phyloP scores from a whole-genome alignment of 208 protist genomes.

The Novymonas esmeraldas region DNA sequence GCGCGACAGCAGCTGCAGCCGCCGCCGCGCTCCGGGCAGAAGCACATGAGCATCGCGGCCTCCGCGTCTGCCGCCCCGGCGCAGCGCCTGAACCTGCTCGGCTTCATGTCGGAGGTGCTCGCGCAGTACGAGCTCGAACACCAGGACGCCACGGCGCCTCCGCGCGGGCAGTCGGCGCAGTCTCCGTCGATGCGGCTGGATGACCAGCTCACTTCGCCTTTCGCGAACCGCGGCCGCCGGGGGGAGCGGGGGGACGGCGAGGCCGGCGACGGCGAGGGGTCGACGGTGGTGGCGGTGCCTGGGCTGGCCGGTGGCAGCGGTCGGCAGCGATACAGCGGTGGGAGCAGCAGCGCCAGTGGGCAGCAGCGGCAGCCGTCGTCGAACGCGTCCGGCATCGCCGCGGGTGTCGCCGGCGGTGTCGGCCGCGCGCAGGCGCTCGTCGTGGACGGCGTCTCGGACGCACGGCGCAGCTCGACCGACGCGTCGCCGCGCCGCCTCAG shows the following conservation, averaged over 20 bases:
- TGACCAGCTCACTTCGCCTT: neutral
- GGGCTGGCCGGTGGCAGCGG: neutral
- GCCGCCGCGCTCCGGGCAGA: neutral
- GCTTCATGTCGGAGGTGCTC: constrained; percentile 76
- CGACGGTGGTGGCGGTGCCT: neutral
- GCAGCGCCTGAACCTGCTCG: constrained; percentile 57
- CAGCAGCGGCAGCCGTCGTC: neutral
- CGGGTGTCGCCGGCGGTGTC: neutral
- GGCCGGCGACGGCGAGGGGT: neutral
- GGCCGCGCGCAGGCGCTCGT: neutral
- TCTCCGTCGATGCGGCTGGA: constrained; percentile 14
- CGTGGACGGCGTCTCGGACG: neutral
- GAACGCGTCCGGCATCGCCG: neutral
- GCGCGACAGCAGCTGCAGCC: neutral
- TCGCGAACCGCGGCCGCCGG: neutral
- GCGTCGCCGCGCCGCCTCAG: neutral
- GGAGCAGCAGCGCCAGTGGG: neutral
- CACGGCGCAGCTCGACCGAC: neutral
- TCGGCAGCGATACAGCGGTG: neutral
- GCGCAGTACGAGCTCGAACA: constrained; percentile 25
- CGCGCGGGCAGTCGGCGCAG: constrained; percentile 1
- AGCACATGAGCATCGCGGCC: neutral
- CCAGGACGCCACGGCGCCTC: neutral
- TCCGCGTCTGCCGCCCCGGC: neutral
- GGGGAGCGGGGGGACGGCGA: neutral